These are phyloP conservation scores for Penicillium sp. DNA, from an alignment of 2,329 filamentous ascomycete species.

Conservation along the genomic window DNA sequence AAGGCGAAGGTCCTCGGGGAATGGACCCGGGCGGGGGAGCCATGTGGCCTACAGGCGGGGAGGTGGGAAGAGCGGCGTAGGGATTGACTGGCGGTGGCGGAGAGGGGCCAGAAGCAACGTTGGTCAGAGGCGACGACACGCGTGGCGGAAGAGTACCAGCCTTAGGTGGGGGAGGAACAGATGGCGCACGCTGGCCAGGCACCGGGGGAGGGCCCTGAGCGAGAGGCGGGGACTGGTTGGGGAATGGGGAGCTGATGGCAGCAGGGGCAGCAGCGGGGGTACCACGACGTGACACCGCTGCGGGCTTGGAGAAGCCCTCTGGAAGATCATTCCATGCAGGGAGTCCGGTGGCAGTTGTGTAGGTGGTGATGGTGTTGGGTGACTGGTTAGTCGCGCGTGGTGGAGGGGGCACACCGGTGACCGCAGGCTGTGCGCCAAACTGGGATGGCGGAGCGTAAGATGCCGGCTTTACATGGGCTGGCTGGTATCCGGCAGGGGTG, in stretches of 20 bases:
- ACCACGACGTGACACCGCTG: slow-evolving; percentile 69
- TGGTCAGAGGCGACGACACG: slow-evolving; percentile 70
- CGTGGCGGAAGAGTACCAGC: slow-evolving; percentile 66
- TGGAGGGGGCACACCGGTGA: slow-evolving; percentile 56
- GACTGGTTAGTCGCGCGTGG: slow-evolving; percentile 70
- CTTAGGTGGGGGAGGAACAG: slow-evolving; percentile 82
- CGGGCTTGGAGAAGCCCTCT: slow-evolving; percentile 71
- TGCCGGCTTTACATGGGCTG: slow-evolving; percentile 42
- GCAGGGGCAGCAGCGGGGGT: slow-evolving; percentile 69
- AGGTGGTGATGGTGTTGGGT: slow-evolving; percentile 63
- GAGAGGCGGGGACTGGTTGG: slow-evolving; percentile 58
- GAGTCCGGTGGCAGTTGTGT: slow-evolving; percentile 64
- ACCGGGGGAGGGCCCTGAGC: slow-evolving; percentile 52
- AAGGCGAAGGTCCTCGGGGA: slow-evolving; percentile 78
- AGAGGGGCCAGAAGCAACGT: slow-evolving; percentile 66
- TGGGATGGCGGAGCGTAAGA: slow-evolving; percentile 46
- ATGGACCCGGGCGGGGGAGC: slow-evolving; percentile 53
- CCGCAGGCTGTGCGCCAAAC: slow-evolving; percentile 50
- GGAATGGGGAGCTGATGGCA: slow-evolving; percentile 74
- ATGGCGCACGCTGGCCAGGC: slow-evolving; percentile 63
- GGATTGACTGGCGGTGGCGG: slow-evolving; percentile 42
- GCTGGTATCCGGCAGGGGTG: slow-evolving; percentile 57
- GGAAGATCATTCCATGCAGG: slow-evolving; percentile 95
- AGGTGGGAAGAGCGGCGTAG: slow-evolving; percentile 41
- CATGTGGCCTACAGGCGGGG: slow-evolving; percentile 45